Base-by-base conservation (phyloP, 306 rosid species). In the Prunus mume region DNA sequence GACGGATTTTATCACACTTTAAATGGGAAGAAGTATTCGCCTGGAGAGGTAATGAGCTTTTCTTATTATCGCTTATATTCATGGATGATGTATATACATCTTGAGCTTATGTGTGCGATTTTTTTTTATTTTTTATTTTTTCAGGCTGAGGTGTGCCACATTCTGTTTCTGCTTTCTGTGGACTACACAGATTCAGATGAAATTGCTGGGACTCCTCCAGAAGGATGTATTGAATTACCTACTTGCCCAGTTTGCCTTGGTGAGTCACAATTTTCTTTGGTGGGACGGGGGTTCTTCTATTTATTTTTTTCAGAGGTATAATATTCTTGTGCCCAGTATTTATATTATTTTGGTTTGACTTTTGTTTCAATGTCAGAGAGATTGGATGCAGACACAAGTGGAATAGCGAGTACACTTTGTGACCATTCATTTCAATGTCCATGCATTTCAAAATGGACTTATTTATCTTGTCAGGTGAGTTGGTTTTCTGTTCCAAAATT, bases 161-260 rank as follows among this genome's bases (percentile, higher is more conserved):
- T 92, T 76, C 63, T 94, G 69, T 92, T 83, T 84, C 76, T 92
- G 87, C 82, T 27, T 49, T 84, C 93, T 9, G 97, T 93, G 80
- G 96, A 92, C 77, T 95, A 90, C 83, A 89, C 97, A 0, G 97
- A 90, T 64, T 89, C 80, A 24, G 93, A 90, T 27, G 89, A 90
- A 75, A 77, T 92, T 73, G 92, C 97, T 17, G 89, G 90, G 72
- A 85, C 92, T 27, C 93, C 99, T 70, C 96, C 97, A 8, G 82
- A 73, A 0, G 92, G 85, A 65, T 92, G 88, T 80, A 83, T 90
- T 0, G 97, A 92, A 83, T 86, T 95, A 74, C 99, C 99, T 58
- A 89, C 97, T 77, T 95, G 99, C 70, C 96, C 99, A 0, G 93
- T 95, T 83, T 95, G 98, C 78, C 96, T 92, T 24, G 98, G 98